Conservation (phyloP, 2,329 filamentous ascomycete species). For the Magnaporthiopsis rhizophila region DNA sequence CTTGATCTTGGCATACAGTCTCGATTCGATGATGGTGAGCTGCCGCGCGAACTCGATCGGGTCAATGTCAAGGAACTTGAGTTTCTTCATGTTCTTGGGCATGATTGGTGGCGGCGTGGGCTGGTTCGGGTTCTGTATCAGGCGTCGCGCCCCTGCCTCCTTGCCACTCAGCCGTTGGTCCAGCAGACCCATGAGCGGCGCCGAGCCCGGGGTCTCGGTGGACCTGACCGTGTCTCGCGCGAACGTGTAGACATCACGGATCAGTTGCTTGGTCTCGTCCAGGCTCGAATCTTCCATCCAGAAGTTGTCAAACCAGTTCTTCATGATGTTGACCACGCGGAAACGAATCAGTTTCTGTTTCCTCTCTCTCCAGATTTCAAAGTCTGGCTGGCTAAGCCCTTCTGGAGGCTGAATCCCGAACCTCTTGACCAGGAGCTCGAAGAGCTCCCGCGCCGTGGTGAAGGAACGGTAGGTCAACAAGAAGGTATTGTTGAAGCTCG, state of each 20-base stretch:
- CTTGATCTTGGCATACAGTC: constrained; percentile 90
- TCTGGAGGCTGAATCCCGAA: constrained; percentile 90
- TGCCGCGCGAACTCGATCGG: constrained; percentile 94
- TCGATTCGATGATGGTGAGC: constrained; percentile 92
- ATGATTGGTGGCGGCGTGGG: constrained; percentile 82
- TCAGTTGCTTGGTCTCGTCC: constrained; percentile 73
- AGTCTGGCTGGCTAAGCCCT: constrained; percentile 66
- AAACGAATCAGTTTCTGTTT: constrained; percentile 97
- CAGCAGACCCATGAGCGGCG: constrained; percentile 74
- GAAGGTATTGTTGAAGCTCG: constrained; percentile 96
- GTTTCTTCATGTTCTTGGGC: constrained; percentile 98
- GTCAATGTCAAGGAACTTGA: constrained; percentile 97
- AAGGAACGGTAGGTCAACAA: constrained; percentile 95
- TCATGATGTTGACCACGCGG: constrained; percentile 93
- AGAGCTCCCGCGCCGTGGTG: constrained; percentile 81
- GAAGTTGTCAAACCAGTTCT: constrained; percentile 97
- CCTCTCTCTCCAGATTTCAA: constrained; percentile 80
- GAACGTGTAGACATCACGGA: constrained; percentile 84
- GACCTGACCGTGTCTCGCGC: constrained; percentile 87
- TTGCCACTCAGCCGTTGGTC: constrained; percentile 85
- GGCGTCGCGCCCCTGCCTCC: constrained; percentile 74
- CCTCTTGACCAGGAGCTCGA: constrained; percentile 83
- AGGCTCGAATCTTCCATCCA: constrained; percentile 90
- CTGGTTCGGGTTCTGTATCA: constrained; percentile 79
- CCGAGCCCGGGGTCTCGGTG: constrained; percentile 84